Evolutionary conservation across 2,329 filamentous ascomycete genomes (phyloP), one percentile per base, ranked within the genome.

Genomic region (Cladosporium oxysporum): DNA sequence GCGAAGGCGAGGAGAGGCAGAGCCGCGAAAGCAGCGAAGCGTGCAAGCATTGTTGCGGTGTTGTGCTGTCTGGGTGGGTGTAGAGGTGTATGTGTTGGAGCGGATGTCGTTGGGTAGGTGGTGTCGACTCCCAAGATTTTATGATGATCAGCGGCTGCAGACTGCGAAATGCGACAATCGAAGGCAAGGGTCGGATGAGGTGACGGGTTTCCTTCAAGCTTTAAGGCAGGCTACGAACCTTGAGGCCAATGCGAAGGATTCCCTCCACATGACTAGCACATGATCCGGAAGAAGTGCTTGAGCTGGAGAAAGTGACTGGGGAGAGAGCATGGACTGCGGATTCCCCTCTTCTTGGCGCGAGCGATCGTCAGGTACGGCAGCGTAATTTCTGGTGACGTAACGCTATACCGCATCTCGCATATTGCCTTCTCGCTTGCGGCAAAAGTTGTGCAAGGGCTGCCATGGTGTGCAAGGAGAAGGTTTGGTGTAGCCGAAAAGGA

Each of bases 1-100:
- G 60, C 59, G 31, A 66, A 61, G 28, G 66, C 65, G 37, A 69
- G 65, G 41, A 71, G 70, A 47, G 70, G 67, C 11, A 72, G 63
- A 23, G 70, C 67, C 58, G 68, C 69, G 6, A 69, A 31, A 55
- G 67, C 62, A 59, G 64, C 53, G 18, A 71, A 23, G 33, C 61
- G 61, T 14, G 61, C 33, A 33, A 63, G n/a, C 61, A 63, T 63
- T 26, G 23, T 68, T 16, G 35, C 35, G 64, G 18, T 47, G 12
- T 8, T 33, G 31, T 16, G 50, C n/a, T 29, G 29, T 29, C 21
- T 10, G 23, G 49, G n/a, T 52, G 6, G 29, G 18, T 62, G 44
- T 49, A 28, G 52, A 64, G 37, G 26, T 58, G 23, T 64, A 49
- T 47, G 29, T 55, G 16, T 14, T 33, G 16, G 52, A 33, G 52